Percentiles rank a stretch among this genome's conserved stretches.
These are phyloP conservation scores for Coprinopsis strossmayeri DNA, from an alignment of 768 basidiomycete genomes.

Conservation along the genomic window DNA sequence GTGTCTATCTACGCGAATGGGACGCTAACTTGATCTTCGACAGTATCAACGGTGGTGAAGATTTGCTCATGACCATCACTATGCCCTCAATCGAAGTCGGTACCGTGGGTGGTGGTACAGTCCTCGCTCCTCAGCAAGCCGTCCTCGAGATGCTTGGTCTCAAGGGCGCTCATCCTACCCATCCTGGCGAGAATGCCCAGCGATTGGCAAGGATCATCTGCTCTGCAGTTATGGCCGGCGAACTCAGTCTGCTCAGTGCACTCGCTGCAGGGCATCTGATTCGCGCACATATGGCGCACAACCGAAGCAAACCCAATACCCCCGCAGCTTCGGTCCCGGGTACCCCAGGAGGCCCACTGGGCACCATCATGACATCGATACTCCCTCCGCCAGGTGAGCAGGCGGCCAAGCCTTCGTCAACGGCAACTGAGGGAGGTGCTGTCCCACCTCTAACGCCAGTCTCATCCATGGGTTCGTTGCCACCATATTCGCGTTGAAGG, in stretches of 20 bases:
- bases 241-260: slow-evolving; percentile 85
- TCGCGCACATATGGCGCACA: slow-evolving; percentile 88
- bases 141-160: slow-evolving; percentile 94
- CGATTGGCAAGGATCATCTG: slow-evolving; percentile 86
- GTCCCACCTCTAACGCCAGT: slow-evolving; percentile 26
- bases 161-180: slow-evolving; percentile 79
- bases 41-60: slow-evolving; percentile 83
- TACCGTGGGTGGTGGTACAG: slow-evolving; percentile 94
- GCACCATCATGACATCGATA: not conserved
- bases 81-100: slow-evolving; percentile 99
- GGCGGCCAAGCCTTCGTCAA: not conserved
- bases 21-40: too few relatives aligned
- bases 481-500: slow-evolving; percentile 29
- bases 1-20: too few relatives aligned
- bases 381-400: not conserved
- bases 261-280: slow-evolving; percentile 94
- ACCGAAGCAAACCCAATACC: slow-evolving; percentile 77
- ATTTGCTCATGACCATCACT: slow-evolving; percentile 86
- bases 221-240: slow-evolving; percentile 95
- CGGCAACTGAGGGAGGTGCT: slow-evolving; percentile 8
- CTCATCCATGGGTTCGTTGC: slow-evolving; percentile 33
- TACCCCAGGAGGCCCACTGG: slow-evolving; percentile 40
- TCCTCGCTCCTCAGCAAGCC: slow-evolving; percentile 83
- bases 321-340: slow-evolving; percentile 59
- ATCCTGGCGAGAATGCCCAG: slow-evolving; percentile 87